Percentiles rank a stretch among this genome's conserved stretches.
phyloP scores from a whole-genome alignment of 1,284 basidiomycete genomes.

The Gymnopus androsaceus region DNA sequence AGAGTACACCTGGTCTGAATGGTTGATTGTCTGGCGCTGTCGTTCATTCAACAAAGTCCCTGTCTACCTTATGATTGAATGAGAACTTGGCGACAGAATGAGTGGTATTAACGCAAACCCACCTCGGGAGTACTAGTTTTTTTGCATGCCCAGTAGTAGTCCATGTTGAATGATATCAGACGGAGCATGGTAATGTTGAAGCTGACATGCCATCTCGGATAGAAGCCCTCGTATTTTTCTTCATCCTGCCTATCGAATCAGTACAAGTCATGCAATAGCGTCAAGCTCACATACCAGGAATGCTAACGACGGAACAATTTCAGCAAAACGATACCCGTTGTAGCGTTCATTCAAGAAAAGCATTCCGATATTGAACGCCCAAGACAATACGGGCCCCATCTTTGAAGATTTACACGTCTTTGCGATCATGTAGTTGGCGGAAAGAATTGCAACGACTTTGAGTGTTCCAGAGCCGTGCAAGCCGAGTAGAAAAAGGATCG shows the following conservation, averaged over 20 bases:
- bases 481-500: slow-evolving; percentile 69
- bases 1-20: slow-evolving; percentile 62
- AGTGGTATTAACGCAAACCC: slow-evolving; percentile 23
- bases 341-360: slow-evolving; percentile 82
- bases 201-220: slow-evolving; percentile 88
- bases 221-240: slow-evolving; percentile 73
- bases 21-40: slow-evolving; percentile 48
- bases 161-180: slow-evolving; percentile 90
- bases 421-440: slow-evolving; percentile 71
- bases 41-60: slow-evolving; percentile 49
- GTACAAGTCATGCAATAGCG: not conserved
- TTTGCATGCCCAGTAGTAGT: slow-evolving; percentile 82
- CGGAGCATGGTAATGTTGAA: slow-evolving; percentile 99
- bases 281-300: slow-evolving; percentile 33
- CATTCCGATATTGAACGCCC: slow-evolving; percentile 75
- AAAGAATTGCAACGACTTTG: slow-evolving; percentile 78
- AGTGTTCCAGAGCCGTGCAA: slow-evolving; percentile 87
- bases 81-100: slow-evolving; percentile 5
- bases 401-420: slow-evolving; percentile 47
- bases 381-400: slow-evolving; percentile 52
- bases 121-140: slow-evolving; percentile 44
- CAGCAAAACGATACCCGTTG: slow-evolving; percentile 74
- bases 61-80: slow-evolving; percentile 29
- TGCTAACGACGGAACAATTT: slow-evolving; percentile 56
- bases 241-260: slow-evolving; percentile 31